These are phyloP conservation scores for Cicer arietinum DNA, from an alignment of 306 rosid species.

Conservation along the genomic window DNA sequence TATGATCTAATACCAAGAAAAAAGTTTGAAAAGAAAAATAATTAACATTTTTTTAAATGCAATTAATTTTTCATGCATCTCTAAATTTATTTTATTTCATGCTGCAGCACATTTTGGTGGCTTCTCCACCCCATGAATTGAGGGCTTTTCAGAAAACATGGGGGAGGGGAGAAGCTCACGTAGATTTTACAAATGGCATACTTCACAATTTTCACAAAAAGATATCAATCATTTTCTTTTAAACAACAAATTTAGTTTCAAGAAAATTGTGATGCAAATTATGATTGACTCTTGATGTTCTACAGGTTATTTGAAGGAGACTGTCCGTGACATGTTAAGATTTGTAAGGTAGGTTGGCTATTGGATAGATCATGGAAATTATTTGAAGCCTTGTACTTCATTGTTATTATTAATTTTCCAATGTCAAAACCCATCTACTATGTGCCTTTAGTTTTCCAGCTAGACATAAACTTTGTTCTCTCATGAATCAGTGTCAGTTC, in stretches of 20 bases:
- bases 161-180: no score
- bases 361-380: constrained; percentile 29
- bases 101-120: not conserved
- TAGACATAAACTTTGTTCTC: constrained; percentile 30
- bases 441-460: constrained; percentile 35
- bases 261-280: constrained; percentile 25
- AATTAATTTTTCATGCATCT: constrained; percentile 28
- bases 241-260: constrained; percentile 14
- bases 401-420: constrained; percentile 21
- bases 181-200: constrained; percentile 15
- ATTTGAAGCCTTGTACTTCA: constrained; percentile 33
- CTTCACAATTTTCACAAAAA: constrained; percentile 16
- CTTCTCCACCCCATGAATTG: no score
- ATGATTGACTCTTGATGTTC: constrained; percentile 37
- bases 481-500: constrained; percentile 64
- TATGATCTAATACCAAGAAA: constrained; percentile 3
- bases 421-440: constrained; percentile 15
- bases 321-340: constrained; percentile 55
- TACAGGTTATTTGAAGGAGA: constrained; percentile 85
- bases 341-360: constrained; percentile 64
- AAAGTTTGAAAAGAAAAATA: constrained; percentile 31
- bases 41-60: constrained; percentile 18
- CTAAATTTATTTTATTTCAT: constrained; percentile 23
- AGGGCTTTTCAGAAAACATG: no score
- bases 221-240: constrained; percentile 14